Conservation (phyloP, 108 stramenopile genomes). For the Craspedostauros australis region DNA sequence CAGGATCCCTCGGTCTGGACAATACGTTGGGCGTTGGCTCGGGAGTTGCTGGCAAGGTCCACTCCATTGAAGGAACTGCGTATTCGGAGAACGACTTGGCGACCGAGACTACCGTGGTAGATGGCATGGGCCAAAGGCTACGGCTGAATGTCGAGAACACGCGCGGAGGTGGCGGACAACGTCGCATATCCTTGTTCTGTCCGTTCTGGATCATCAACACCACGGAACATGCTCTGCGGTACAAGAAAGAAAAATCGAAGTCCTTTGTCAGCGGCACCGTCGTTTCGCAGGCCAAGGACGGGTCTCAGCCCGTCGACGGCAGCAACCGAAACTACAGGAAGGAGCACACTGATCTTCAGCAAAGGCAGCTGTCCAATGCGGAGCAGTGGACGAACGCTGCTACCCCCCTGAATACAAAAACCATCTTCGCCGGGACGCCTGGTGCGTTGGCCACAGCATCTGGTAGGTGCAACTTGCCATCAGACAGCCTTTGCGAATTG, state of each 20-base stretch:
- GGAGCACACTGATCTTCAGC: constrained; percentile 5
- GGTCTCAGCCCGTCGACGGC: constrained; percentile 59
- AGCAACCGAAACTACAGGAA: constrained; percentile 41
- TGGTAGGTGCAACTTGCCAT: constrained; percentile 17
- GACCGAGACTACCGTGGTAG: constrained; percentile 72
- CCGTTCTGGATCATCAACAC: constrained; percentile 96
- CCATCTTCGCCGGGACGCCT: constrained; percentile 70
- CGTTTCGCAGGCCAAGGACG: constrained; percentile 38
- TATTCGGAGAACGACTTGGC: constrained; percentile 56
- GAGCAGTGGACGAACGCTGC: too few species aligned
- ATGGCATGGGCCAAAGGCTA: constrained; percentile 82
- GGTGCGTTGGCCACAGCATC: constrained; percentile 55
- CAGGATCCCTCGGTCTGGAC: constrained; percentile 28
- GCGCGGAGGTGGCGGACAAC: constrained; percentile 87
- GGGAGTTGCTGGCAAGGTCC: constrained; percentile 32
- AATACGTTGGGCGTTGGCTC: constrained; percentile 6
- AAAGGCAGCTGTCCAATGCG: constrained; percentile 5
- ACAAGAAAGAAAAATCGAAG: constrained; percentile 74
- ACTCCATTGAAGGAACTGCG: constrained; percentile 21
- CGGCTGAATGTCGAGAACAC: constrained; percentile 79
- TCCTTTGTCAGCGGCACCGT: constrained; percentile 70
- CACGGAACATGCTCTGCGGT: constrained; percentile 80
- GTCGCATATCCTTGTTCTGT: constrained; percentile 75
- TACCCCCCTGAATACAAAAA: constrained; percentile 33
- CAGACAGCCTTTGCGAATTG: constrained; percentile 37